Evolutionary conservation across 2,329 filamentous ascomycete genomes (phyloP).

Genomic region (Plectosphaerella sp.): DNA sequence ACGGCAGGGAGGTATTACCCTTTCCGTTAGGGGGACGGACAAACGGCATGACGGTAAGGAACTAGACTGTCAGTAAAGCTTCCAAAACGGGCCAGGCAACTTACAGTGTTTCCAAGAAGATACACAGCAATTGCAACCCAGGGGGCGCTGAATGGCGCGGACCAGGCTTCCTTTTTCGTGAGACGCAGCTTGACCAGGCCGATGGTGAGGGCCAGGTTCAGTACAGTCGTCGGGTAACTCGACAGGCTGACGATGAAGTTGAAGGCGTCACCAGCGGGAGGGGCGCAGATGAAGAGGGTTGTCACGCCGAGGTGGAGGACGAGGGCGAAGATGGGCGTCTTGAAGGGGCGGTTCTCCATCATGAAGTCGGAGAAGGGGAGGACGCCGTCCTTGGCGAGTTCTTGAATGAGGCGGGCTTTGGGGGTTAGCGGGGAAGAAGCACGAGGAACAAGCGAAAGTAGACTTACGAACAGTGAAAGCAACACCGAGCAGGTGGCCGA

Average conservation of each 20-base stretch:
- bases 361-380: slow-evolving; percentile 17
- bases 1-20: slow-evolving; percentile 7
- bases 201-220: slow-evolving; percentile 11
- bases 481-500: slow-evolving; percentile 8
- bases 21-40: slow-evolving; percentile 6
- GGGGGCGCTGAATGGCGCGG: slow-evolving; percentile 11
- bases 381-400: slow-evolving; percentile 11
- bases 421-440: neutral
- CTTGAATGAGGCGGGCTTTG: slow-evolving; percentile 14
- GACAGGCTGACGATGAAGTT: slow-evolving; percentile 16
- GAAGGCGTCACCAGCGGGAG: slow-evolving; percentile 16
- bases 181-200: slow-evolving; percentile 16
- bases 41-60: slow-evolving; percentile 8
- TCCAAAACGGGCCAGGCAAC: neutral
- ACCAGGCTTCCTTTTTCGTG: slow-evolving; percentile 10
- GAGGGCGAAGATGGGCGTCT: slow-evolving; percentile 15
- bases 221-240: slow-evolving; percentile 12
- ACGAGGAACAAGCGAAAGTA: too few relatives aligned
- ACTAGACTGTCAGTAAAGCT: neutral
- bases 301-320: slow-evolving; percentile 14
- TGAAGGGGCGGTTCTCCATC: slow-evolving; percentile 18
- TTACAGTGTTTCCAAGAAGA: slow-evolving; percentile 5
- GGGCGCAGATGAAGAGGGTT: slow-evolving; percentile 16
- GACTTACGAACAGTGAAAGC: slow-evolving; percentile 8
- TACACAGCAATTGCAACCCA: slow-evolving; percentile 12